These are phyloP conservation scores for Mycogone perniciosa DNA, from an alignment of 2,329 filamentous ascomycete species.

Conservation along the genomic window DNA sequence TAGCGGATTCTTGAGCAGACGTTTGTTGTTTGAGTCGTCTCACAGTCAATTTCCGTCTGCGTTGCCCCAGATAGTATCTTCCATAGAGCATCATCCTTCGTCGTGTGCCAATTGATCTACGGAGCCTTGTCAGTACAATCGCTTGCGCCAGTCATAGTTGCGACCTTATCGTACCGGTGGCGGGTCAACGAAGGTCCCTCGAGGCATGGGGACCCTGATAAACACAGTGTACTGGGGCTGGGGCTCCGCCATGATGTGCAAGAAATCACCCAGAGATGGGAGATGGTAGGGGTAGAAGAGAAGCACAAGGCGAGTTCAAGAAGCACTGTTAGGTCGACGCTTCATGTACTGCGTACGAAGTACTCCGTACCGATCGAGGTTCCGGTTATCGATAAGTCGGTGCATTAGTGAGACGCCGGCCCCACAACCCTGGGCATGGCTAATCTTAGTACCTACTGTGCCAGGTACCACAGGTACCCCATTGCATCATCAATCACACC, in stretches of 20 bases:
- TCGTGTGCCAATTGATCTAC: constrained; percentile 79
- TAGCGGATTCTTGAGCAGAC: background rate
- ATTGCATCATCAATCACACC: too few species aligned
- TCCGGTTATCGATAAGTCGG: background rate
- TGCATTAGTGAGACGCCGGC: background rate
- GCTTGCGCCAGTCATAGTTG: background rate
- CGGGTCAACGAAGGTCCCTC: constrained; percentile 85
- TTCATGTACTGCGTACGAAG: background rate
- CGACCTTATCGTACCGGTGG: constrained; percentile 55
- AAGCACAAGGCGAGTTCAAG: background rate
- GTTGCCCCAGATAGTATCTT: constrained; percentile 77
- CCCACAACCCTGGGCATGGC: too few species aligned
- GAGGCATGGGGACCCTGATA: constrained; percentile 80
- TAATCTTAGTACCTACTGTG: too few species aligned
- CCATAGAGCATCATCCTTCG: constrained; percentile 86
- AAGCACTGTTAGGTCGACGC: background rate
- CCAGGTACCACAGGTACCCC: too few species aligned
- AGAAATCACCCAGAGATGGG: background rate
- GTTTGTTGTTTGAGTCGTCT: constrained; percentile 19
- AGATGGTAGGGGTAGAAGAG: background rate
- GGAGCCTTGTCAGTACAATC: background rate
- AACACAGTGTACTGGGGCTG: constrained; percentile 65
- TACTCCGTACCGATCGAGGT: background rate
- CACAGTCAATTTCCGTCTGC: constrained; percentile 84
- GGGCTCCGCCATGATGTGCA: constrained; percentile 40